Base-by-base conservation (phyloP, 2,329 filamentous ascomycete species). In the Apiospora kogelbergensis region DNA sequence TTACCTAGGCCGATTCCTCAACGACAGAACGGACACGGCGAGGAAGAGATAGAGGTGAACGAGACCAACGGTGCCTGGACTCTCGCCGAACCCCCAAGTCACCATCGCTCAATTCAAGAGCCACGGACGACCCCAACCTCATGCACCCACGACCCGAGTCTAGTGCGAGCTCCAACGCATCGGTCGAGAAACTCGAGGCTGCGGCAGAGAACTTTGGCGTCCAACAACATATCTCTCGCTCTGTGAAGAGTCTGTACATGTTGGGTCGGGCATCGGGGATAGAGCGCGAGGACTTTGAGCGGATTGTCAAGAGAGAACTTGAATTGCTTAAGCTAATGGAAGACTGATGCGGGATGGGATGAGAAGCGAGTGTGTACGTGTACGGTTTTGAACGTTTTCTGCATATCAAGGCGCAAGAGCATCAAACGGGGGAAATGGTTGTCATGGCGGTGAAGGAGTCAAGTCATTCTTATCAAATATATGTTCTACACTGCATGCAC, bases 141-240 rank as follows among this genome's bases (percentile, higher is more conserved):
- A 71, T 77, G 57, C 79, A 89, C 40, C 78, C 84, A n/a, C 82
- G 89, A 41, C 86, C 89, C 20, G 83, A 83, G 53, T 90, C 88
- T 20, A 88, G 86, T 75, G 83, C 88, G 66, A 83, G 87, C 78
- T 86, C 87, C 72, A 85, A 83, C 81, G 85, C 82, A 76, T 87
- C 89, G 6, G 86, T 94, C 2, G 90, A 91, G 70, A 88, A 84
- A 74, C 84, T 90, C 37, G 88, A 90, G 73, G 84, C 85, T 65
- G 83, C 81, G 20, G 88, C 87, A 2, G 84, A 83, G 46, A 84
- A 83, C 79, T 87, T 91, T 68, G 92, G 90, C 17, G 88, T 96
- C 68, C 92, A 92, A 79, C 91, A 94, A 80, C 93, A 95, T 79
- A 89, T 96, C 60, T 90, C 90, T 44, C 90, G 91, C 10, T 92